phyloP scores from a whole-genome alignment of 257 asterid genomes.

The Forsythia suspensa region DNA sequence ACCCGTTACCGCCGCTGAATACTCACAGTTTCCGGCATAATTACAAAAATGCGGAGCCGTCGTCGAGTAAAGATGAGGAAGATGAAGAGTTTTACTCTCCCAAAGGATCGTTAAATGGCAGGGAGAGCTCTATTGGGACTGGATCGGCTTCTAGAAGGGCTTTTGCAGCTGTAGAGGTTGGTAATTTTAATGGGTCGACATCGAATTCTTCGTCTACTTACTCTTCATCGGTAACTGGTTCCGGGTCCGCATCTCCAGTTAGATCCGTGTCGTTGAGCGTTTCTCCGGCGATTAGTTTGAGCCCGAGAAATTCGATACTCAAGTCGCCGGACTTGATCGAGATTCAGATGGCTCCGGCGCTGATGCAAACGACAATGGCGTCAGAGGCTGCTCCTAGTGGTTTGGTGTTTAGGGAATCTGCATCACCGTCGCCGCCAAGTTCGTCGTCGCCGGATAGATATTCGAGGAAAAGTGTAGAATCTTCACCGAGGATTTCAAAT shows the following conservation, averaged over 20 bases:
- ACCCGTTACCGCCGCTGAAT: conserved; percentile 46
- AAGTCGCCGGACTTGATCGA: conserved; percentile 85
- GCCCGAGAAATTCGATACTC: conserved; percentile 63
- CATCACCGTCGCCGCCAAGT: conserved; percentile 56
- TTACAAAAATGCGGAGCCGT: conserved; percentile 20
- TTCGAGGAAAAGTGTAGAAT: conserved; percentile 57
- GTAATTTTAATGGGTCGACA: conserved; percentile 45
- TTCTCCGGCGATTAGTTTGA: conserved; percentile 69
- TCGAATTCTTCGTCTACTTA: conserved; percentile 58
- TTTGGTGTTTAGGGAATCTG: conserved; percentile 30
- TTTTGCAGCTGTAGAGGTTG: conserved; percentile 50
- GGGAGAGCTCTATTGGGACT: conserved; percentile 57
- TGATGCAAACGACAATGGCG: conserved; percentile 17
- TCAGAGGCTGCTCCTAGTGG: background rate
- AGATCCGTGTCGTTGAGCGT: conserved; percentile 77
- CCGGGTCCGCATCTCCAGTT: conserved; percentile 73
- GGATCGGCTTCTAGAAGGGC: conserved; percentile 74
- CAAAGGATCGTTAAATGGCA: conserved; percentile 62
- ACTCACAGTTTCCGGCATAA: conserved; percentile 22
- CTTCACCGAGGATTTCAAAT: conserved; percentile 58
- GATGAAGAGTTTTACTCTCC: conserved; percentile 74
- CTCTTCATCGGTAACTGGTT: conserved; percentile 69
- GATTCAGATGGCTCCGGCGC: conserved; percentile 49
- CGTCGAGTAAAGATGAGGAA: conserved; percentile 33
- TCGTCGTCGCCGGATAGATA: conserved; percentile 65